phyloP scores from a whole-genome alignment of 169 alveolate species.

The Cryptosporidium canis region DNA sequence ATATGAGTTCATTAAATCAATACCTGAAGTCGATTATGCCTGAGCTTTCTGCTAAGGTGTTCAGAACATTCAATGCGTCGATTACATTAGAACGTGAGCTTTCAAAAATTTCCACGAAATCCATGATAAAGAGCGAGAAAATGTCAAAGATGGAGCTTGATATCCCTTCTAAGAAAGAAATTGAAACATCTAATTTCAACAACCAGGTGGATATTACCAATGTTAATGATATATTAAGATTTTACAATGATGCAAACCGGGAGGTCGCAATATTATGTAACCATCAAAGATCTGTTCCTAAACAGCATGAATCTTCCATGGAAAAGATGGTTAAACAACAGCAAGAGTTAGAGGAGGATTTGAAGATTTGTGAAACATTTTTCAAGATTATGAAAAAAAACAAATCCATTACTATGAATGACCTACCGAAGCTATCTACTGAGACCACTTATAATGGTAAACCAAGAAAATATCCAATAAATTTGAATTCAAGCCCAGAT shows the following conservation, averaged over 20 bases:
- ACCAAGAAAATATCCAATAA: slow-evolving; percentile 71
- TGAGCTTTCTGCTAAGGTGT: slow-evolving; percentile 98
- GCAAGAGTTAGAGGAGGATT: slow-evolving; percentile 84
- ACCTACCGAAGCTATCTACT: slow-evolving; percentile 75
- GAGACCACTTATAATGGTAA: slow-evolving; percentile 65
- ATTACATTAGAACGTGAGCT: slow-evolving; percentile 93
- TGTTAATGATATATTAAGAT: slow-evolving; percentile 88
- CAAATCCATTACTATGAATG: slow-evolving; percentile 75
- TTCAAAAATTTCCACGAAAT: slow-evolving; percentile 76
- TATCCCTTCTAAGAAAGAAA: neutral
- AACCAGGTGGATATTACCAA: slow-evolving; percentile 79
- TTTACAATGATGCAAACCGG: slow-evolving; percentile 96
- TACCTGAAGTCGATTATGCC: slow-evolving; percentile 96
- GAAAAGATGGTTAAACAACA: slow-evolving; percentile 89
- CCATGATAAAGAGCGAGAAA: slow-evolving; percentile 2
- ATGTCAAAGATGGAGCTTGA: neutral
- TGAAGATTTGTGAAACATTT: slow-evolving; percentile 85
- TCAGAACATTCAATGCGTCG: slow-evolving; percentile 99
- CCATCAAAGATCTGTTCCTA: slow-evolving; percentile 94
- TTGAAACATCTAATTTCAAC: neutral
- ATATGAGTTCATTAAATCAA: slow-evolving; percentile 87
- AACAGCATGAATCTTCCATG: slow-evolving; percentile 93
- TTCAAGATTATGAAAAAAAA: slow-evolving; percentile 83
- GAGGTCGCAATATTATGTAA: slow-evolving; percentile 98
- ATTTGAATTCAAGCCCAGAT: slow-evolving; percentile 66